These are phyloP conservation scores for Cucurbita ficifolia DNA, from an alignment of 306 rosid species.

Conservation along the genomic window DNA sequence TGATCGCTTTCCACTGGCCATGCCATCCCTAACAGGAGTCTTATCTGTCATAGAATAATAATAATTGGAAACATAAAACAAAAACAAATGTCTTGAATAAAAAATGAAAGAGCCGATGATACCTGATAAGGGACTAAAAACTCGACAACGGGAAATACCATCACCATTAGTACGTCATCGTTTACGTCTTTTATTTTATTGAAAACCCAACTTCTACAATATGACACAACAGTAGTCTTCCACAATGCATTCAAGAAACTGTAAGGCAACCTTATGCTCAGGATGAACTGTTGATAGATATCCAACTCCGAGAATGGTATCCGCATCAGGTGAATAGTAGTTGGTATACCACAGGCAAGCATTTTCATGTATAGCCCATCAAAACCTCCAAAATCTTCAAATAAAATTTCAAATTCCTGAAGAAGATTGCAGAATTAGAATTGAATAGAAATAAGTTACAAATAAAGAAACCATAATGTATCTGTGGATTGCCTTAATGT, in stretches of 20 bases:
- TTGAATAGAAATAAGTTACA: slow-evolving; percentile 14
- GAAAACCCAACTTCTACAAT: slow-evolving; percentile 35
- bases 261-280: slow-evolving; percentile 36
- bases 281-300: slow-evolving; percentile 43
- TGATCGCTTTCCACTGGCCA: slow-evolving; percentile 77
- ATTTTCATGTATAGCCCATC: slow-evolving; percentile 85
- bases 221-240: slow-evolving; percentile 30
- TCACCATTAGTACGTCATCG: slow-evolving; percentile 61
- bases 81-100: slow-evolving; percentile 1
- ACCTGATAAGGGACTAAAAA: slow-evolving; percentile 64
- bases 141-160: slow-evolving; percentile 62
- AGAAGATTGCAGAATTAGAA: slow-evolving; percentile 17
- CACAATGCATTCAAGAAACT: slow-evolving; percentile 39
- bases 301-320: slow-evolving; percentile 76
- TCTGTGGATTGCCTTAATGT: slow-evolving; percentile 48
- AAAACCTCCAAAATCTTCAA: slow-evolving; percentile 82
- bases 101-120: slow-evolving; percentile 18
- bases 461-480: slow-evolving; percentile 10
- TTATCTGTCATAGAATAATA: slow-evolving; percentile 32
- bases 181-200: slow-evolving; percentile 25
- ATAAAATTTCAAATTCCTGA: slow-evolving; percentile 62
- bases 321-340: slow-evolving; percentile 77
- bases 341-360: slow-evolving; percentile 78
- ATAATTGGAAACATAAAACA: slow-evolving; percentile 2
- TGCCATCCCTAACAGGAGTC: slow-evolving; percentile 75